phyloP scores from a whole-genome alignment of 129 eudicot species.

The Ambrosia trifida region DNA sequence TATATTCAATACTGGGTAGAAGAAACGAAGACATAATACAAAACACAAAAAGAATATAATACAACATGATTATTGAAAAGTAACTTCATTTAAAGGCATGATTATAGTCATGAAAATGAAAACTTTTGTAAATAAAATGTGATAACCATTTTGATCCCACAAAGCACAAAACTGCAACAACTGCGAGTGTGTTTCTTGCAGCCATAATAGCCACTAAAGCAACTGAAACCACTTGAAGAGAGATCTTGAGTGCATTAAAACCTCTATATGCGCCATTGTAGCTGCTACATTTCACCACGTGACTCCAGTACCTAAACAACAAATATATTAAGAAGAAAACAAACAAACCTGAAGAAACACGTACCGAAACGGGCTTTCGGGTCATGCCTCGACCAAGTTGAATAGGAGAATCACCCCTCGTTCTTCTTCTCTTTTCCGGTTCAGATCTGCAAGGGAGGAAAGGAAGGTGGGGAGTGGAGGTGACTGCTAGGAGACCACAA shows the following conservation, averaged over 20 bases:
- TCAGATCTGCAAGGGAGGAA: no score
- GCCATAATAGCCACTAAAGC: constrained; percentile 1
- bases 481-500: no score
- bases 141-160: constrained; percentile 10
- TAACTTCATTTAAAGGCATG: background rate
- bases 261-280: background rate
- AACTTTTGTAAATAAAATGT: constrained; percentile 2
- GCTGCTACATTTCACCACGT: background rate
- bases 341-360: no score
- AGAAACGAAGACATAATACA: no score
- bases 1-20: no score
- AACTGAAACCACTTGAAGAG: background rate
- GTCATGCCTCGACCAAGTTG: no score
- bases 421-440: no score
- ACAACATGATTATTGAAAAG: no score
- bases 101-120: constrained; percentile 9
- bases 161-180: background rate
- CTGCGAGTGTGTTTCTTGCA: background rate
- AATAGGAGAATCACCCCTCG: no score
- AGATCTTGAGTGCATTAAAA: background rate
- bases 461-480: no score
- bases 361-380: no score
- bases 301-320: background rate
- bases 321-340: background rate
- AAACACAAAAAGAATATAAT: no score